Percentiles rank a stretch among this genome's conserved stretches.
Conservation (phyloP, 306 rosid species). For the Vicia villosa region DNA sequence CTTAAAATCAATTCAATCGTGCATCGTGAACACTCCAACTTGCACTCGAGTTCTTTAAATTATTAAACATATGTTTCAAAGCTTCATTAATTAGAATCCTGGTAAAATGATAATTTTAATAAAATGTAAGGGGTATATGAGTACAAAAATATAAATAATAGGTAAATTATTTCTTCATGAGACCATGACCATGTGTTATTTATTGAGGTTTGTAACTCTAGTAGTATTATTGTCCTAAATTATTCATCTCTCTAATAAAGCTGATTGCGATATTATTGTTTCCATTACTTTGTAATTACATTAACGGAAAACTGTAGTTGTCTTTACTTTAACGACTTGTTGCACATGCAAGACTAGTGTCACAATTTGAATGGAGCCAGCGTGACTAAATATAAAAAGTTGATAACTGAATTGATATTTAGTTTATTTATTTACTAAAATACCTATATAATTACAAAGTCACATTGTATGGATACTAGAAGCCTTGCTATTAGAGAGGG, state of each 20-base stretch:
- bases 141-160: too few species aligned
- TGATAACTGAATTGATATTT: background rate
- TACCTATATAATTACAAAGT: background rate
- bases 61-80: too few species aligned
- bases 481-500: background rate
- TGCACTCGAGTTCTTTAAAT: too few species aligned
- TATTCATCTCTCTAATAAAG: background rate
- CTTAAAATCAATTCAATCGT: too few species aligned
- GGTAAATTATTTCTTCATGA: too few species aligned
- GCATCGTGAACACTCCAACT: too few species aligned
- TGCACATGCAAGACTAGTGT: background rate
- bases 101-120: too few species aligned
- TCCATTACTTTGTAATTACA: too few species aligned
- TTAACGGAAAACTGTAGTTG: slow-evolving; percentile 26
- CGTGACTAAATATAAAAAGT: background rate
- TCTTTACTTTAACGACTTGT: slow-evolving; percentile 2
- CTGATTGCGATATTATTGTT: slow-evolving; percentile 31
- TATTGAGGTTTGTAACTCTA: too few species aligned
- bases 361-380: slow-evolving; percentile 16
- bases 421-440: background rate
- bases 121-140: too few species aligned
- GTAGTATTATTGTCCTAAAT: background rate
- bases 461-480: background rate
- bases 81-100: too few species aligned
- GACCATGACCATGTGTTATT: too few species aligned